Percentiles rank a stretch among this genome's conserved stretches.
Conservation (phyloP, 2,329 filamentous ascomycete genomes). For the Colletotrichum sp. region DNA sequence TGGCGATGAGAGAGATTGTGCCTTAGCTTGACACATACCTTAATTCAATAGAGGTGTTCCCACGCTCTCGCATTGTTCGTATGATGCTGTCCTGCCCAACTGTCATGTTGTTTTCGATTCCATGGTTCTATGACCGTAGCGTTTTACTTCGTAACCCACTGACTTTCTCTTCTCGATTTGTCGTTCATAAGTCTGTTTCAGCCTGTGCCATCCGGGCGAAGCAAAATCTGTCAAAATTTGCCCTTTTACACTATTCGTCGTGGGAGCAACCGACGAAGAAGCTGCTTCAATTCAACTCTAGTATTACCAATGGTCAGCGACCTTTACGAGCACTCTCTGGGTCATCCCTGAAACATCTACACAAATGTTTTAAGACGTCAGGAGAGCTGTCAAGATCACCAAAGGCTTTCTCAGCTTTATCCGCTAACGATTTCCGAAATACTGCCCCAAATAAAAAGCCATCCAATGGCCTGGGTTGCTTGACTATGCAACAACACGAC, state of each 20-base stretch:
- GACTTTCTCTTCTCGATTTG: background rate
- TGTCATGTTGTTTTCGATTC: background rate
- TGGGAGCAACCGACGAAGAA: background rate
- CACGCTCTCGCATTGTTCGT: background rate
- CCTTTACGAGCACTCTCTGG: background rate
- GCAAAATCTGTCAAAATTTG: background rate
- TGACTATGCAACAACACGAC: background rate
- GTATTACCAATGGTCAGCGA: background rate
- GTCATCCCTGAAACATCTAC: too few relatives aligned
- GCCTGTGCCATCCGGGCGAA: background rate
- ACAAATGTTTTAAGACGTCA: too few relatives aligned
- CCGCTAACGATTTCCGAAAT: too few relatives aligned
- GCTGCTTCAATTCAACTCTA: background rate
- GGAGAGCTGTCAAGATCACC: too few relatives aligned
- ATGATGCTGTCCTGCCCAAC: background rate
- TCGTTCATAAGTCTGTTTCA: background rate
- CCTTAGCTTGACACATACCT: background rate
- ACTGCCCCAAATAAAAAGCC: too few relatives aligned
- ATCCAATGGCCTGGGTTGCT: background rate
- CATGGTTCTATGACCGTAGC: background rate
- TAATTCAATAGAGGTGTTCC: background rate
- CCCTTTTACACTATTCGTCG: background rate
- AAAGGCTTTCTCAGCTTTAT: too few relatives aligned
- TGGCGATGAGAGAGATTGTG: background rate
- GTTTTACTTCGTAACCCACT: background rate